phyloP scores from a whole-genome alignment of 345 rosid species.

The Bruguiera parviflora region DNA sequence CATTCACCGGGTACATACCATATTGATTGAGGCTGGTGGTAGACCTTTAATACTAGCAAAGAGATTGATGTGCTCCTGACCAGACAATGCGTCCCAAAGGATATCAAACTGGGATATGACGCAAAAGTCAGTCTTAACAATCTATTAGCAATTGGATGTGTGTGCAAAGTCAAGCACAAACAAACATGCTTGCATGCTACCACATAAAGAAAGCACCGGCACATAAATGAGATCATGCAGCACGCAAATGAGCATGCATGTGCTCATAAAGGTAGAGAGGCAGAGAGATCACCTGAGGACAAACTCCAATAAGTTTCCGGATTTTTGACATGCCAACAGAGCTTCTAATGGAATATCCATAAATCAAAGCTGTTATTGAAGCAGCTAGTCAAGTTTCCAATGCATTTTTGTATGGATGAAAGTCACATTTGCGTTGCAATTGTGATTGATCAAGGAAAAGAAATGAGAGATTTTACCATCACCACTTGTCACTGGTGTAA shows the following conservation, averaged over 20 bases:
- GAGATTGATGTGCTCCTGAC: conserved; percentile 80
- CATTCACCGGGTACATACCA: conserved; percentile 38
- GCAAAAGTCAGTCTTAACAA: conserved; percentile 13
- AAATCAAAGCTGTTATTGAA: conserved; percentile 59
- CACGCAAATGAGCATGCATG: neutral
- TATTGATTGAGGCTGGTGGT: conserved; percentile 49
- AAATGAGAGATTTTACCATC: conserved; percentile 53
- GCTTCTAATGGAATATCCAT: conserved; percentile 70
- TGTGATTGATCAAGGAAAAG: neutral
- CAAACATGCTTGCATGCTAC: neutral
- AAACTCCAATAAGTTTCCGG: conserved; percentile 72
- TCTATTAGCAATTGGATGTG: neutral
- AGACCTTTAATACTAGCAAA: conserved; percentile 83
- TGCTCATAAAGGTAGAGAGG: neutral
- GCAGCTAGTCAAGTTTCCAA: conserved; percentile 2
- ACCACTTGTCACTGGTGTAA: conserved; percentile 72
- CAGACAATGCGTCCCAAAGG: conserved; percentile 85
- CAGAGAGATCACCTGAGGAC: conserved; percentile 69
- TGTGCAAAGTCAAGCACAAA: neutral
- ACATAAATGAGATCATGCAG: neutral
- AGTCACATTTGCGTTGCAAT: neutral
- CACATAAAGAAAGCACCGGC: neutral
- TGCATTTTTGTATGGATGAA: neutral
- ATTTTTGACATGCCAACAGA: conserved; percentile 85
- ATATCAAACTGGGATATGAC: conserved; percentile 62